Evolutionary conservation across 148 eudicot genomes (phyloP).

Genomic region (Selenicereus undatus): DNA sequence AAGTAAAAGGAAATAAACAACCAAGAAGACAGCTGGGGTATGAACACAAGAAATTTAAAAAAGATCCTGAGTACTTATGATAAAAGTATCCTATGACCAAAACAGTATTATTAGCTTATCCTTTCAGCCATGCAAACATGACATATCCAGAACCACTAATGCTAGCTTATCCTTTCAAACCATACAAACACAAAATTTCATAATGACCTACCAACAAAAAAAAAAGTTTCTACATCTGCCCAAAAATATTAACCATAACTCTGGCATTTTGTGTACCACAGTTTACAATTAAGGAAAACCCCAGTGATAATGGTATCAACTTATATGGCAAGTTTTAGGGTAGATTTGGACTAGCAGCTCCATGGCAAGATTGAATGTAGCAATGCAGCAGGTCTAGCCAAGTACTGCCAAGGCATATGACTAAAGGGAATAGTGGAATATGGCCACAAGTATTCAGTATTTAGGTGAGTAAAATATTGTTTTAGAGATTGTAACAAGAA

Average conservation of each 20-base stretch:
- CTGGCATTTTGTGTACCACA: too few relatives aligned
- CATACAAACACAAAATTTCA: too few relatives aligned
- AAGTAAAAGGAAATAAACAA: not conserved
- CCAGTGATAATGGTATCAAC: not conserved
- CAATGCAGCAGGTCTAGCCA: not conserved
- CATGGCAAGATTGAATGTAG: not conserved
- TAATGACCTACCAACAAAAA: too few relatives aligned
- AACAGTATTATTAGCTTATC: not conserved
- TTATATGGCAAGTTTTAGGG: not conserved
- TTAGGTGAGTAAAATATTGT: too few relatives aligned
- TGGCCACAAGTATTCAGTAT: too few relatives aligned
- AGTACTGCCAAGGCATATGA: not conserved
- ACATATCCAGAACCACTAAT: too few relatives aligned
- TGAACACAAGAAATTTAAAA: not conserved
- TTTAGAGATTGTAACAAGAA: too few relatives aligned
- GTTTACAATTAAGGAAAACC: too few relatives aligned
- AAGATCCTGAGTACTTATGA: not conserved
- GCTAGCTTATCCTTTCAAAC: too few relatives aligned
- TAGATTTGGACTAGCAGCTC: not conserved
- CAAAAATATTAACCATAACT: too few relatives aligned
- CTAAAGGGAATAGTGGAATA: not conserved
- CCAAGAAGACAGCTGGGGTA: not conserved
- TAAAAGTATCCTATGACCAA: not conserved
- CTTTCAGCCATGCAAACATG: too few relatives aligned
- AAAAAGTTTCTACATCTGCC: too few relatives aligned